A percentile compares a stretch with the other conserved stretches of the same genome.
These are phyloP conservation scores for Fusarium sp. DNA, from an alignment of 2,329 filamentous ascomycete genomes.

Conservation along the genomic window DNA sequence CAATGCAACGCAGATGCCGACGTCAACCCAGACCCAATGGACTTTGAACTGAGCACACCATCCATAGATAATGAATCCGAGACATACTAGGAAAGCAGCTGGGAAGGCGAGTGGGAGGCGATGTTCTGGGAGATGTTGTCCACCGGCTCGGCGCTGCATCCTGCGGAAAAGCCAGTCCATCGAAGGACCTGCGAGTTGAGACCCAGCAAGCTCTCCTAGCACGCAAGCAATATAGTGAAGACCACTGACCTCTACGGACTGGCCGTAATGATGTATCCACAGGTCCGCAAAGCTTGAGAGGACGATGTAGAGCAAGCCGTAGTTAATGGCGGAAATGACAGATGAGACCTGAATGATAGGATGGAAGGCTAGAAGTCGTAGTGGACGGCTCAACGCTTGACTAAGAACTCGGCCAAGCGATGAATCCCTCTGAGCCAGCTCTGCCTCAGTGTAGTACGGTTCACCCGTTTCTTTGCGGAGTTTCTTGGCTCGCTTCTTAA, in stretches of 20 bases:
- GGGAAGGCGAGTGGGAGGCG: constrained; percentile 47
- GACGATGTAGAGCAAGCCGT: constrained; percentile 76
- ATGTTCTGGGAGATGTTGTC: constrained; percentile 40
- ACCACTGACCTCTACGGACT: constrained; percentile 71
- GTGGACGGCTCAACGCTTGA: constrained; percentile 66
- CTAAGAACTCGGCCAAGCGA: constrained; percentile 46
- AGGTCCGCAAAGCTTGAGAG: constrained; percentile 74
- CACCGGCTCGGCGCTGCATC: constrained; percentile 36
- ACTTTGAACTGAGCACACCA: constrained; percentile 58
- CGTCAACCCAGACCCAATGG: constrained; percentile 58
- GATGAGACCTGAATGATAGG: constrained; percentile 73
- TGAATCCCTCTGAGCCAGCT: constrained; percentile 53
- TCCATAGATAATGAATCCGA: constrained; percentile 60
- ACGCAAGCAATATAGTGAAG: constrained; percentile 77
- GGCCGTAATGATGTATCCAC: constrained; percentile 69
- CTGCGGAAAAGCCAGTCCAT: constrained; percentile 59
- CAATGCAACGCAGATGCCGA: constrained; percentile 52
- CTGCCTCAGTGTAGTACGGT: constrained; percentile 55
- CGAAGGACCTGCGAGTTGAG: constrained; percentile 61
- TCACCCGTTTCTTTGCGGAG: constrained; percentile 53
- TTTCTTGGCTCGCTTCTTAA: constrained; percentile 52
- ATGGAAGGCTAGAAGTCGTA: constrained; percentile 70
- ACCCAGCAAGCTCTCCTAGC: constrained; percentile 73
- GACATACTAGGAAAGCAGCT: constrained; percentile 61
- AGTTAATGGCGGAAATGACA: constrained; percentile 71